Conservation (phyloP, 345 rosid genomes). For the rapeseed (Brassica napus) region DNA sequence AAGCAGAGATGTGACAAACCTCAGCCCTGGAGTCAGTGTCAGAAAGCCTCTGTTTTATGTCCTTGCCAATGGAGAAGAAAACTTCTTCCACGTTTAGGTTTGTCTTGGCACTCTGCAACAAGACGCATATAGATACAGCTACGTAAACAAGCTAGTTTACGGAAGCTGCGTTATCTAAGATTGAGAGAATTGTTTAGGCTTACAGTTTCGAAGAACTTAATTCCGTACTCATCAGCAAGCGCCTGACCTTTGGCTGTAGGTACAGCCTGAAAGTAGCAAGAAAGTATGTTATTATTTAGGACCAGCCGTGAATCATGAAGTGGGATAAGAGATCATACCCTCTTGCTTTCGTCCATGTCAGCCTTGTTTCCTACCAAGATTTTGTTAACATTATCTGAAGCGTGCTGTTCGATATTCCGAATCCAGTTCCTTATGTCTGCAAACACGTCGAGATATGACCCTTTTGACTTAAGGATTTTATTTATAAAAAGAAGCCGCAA, state of each 20-base stretch:
- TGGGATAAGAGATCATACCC: conserved; percentile 50
- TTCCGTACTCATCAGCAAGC: conserved; percentile 97
- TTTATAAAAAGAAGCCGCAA: neutral
- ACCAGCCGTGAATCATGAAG: neutral
- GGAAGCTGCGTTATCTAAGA: neutral
- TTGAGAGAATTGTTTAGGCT: conserved; percentile 31
- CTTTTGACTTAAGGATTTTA: neutral
- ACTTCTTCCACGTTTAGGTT: conserved; percentile 93
- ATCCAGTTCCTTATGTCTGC: conserved; percentile 99
- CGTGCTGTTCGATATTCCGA: conserved; percentile 98
- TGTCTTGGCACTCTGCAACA: conserved; percentile 91
- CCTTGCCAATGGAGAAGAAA: conserved; percentile 91
- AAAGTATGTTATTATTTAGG: neutral
- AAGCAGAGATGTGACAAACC: conserved; percentile 48
- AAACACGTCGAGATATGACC: neutral
- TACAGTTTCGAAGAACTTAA: conserved; percentile 95
- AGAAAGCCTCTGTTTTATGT: conserved; percentile 90
- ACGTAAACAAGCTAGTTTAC: neutral
- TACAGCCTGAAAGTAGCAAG: conserved; percentile 61
- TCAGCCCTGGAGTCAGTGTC: conserved; percentile 74
- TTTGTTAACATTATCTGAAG: conserved; percentile 98
- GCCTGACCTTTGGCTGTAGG: conserved; percentile 98
- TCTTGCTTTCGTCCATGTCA: conserved; percentile 98
- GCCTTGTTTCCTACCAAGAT: conserved; percentile 98
- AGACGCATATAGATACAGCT: neutral